Evolutionary conservation across 1,284 basidiomycete species (phyloP), one percentile per base, ranked within the genome.

Genomic region (Ceratobasidium papillatum): DNA sequence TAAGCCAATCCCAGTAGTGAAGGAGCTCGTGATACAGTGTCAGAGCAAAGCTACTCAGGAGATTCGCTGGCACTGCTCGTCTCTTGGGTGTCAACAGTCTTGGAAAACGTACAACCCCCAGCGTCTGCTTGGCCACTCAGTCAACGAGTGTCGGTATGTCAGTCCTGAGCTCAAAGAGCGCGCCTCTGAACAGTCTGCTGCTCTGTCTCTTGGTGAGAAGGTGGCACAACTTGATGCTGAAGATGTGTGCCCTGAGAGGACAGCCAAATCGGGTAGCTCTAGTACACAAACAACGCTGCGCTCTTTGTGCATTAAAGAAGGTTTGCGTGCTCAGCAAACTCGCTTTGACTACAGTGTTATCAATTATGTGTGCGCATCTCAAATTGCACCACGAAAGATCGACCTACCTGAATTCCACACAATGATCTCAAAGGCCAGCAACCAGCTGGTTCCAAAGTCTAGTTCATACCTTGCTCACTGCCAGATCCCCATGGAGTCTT

Each of bases 81-180:
- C 64, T 25, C 2, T 30, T 32, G 64, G 64, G 2, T 66, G 64
- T 32, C 64, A 66, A 25, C 19, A 66, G 64, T 66, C 64, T 12
- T 66, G 64, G 64, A 14, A 25, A 1, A 36, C 45, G 3, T 22
- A 32, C 4, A 47, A 66, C 19, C 2, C 64, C 1, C 27, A 58
- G 25, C 56, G 66, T 3, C 3, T 58, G 17, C 38, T 71, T 0
- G 22, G 4, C n/a, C 66, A 71, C 59, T 38, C 66, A 3, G 32
- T 41, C 19, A n/a, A 71, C 14, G 52, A 71, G n/a, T 71, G 52
- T 19, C 22, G 36, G 1, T 58, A 34, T 22, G 59, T 71, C n/a
- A 14, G 17, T 17, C 38, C 49, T 2, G 56, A 59, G 2, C 19
- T 59, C 12, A 34, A 17, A 3, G 30, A 43, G n/a, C 27, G 8